Conservation (phyloP, 768 basidiomycete genomes). For the Gautieria morchelliformis region DNA sequence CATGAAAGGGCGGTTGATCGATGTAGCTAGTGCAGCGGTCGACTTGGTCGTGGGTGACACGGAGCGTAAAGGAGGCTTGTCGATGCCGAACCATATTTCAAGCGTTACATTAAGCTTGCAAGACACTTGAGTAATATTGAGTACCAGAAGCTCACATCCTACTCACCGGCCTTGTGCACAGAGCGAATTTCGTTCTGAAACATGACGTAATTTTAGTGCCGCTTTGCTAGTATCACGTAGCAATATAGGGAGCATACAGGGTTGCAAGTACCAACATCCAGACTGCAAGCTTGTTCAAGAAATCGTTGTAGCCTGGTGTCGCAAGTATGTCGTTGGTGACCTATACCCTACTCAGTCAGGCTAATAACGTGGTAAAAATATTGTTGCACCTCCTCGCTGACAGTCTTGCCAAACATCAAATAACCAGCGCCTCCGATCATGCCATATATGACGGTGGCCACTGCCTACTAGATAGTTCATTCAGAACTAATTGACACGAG, state of each 20-base stretch:
- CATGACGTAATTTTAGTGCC: too few species aligned
- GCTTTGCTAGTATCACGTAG: conserved; percentile 8
- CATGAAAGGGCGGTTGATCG: conserved; percentile 28
- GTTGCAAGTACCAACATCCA: conserved; percentile 83
- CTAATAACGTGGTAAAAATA: neutral
- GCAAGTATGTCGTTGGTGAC: conserved; percentile 75
- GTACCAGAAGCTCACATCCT: neutral
- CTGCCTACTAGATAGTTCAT: conserved; percentile 27
- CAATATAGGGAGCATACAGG: conserved; percentile 33
- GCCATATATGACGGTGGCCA: conserved; percentile 48
- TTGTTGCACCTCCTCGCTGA: conserved; percentile 65
- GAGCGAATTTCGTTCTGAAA: conserved; percentile 74
- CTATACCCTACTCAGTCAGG: conserved; percentile 25
- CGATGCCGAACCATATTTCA: conserved; percentile 67
- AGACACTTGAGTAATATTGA: neutral
- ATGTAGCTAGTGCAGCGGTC: conserved; percentile 12
- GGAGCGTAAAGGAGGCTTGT: conserved; percentile 23
- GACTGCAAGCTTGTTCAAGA: conserved; percentile 62
- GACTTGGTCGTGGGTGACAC: conserved; percentile 7
- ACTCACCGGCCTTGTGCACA: conserved; percentile 71
- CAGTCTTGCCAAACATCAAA: conserved; percentile 77
- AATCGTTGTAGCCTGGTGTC: conserved; percentile 61
- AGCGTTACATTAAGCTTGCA: conserved; percentile 70
- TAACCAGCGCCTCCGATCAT: conserved; percentile 77
- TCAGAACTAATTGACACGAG: neutral